Base-by-base conservation (phyloP, 257 asterid genomes). In the Agastache rugosa region DNA sequence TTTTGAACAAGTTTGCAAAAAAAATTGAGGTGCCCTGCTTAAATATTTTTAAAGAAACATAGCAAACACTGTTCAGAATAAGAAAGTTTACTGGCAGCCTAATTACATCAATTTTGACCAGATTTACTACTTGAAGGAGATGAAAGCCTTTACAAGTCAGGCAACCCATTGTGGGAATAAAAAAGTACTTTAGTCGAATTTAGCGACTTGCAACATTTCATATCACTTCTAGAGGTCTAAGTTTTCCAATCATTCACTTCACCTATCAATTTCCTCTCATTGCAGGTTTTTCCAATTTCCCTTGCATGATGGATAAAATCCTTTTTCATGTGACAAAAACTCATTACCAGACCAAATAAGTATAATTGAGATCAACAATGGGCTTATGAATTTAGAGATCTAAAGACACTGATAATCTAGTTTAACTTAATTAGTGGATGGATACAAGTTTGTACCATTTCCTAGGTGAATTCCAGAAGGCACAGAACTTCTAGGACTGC, bases 401-500 rank as follows among this genome's bases (percentile, higher is more conserved):
- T 25, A 14, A 41, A 58, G 45, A 3, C 39, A 47, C n/a, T 15
- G 51, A 60, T 35, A 37, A 7, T 63, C 55, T 9, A 41, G 58
- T 74, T 73, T 62, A 41, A 47, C 17, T 34, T 31, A 12, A 48
- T 41, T 14, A 47, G 63, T 63, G 20, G 47, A 63, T 44, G 58
- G n/a, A 64, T 65, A 50, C 48, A 16, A 51, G 58, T 29, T 60
- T 60, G 12, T 14, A 14, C 9, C 11, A 50, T 50, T 50, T 50
- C 25, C 10, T 50, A 17, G 8, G 56, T 50, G 11, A 11, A n/a
- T 50, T 50, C 23, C 22, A n/a, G 56, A 50, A 50, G 56, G 10
- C 56, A 17, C 23, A 9, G 25, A 54, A 54, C 37, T 19, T 41
- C 51, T 51, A 19, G 53, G 19, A 58, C 58, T 39, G n/a, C 66